phyloP scores from a whole-genome alignment of 2,329 filamentous ascomycete genomes.

The Cladophialophora yegresii region DNA sequence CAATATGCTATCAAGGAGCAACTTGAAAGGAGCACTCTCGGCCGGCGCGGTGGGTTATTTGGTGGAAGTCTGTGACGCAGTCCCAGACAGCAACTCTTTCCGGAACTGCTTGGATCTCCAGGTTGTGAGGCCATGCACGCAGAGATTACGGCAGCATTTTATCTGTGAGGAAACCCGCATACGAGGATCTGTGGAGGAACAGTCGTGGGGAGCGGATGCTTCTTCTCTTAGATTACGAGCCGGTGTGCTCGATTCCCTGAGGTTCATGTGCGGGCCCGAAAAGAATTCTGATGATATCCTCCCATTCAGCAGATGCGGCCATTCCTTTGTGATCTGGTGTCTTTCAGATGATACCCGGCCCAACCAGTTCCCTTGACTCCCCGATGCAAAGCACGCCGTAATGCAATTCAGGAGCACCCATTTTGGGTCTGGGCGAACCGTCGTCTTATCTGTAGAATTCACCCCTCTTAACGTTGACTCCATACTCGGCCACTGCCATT shows the following conservation, averaged over 20 bases:
- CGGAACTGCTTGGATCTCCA: neutral
- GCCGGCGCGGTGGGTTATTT: neutral
- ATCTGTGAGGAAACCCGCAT: neutral
- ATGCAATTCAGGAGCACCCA: neutral
- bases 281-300: neutral
- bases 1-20: neutral
- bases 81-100: neutral
- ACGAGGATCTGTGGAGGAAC: neutral
- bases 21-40: neutral
- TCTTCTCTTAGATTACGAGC: neutral
- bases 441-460: slow-evolving; percentile 81
- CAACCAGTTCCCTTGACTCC: neutral
- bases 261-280: neutral
- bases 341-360: neutral
- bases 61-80: neutral
- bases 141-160: neutral
- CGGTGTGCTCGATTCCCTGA: neutral
- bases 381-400: neutral
- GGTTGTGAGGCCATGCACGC: neutral
- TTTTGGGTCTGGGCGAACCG: neutral
- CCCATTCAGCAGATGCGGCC: neutral
- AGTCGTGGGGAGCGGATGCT: neutral
- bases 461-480: slow-evolving; percentile 93
- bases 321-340: neutral
- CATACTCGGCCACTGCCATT: slow-evolving; percentile 97